These are phyloP conservation scores for Aspergillus sp. DNA, from an alignment of 2,329 filamentous ascomycete species.

Conservation along the genomic window DNA sequence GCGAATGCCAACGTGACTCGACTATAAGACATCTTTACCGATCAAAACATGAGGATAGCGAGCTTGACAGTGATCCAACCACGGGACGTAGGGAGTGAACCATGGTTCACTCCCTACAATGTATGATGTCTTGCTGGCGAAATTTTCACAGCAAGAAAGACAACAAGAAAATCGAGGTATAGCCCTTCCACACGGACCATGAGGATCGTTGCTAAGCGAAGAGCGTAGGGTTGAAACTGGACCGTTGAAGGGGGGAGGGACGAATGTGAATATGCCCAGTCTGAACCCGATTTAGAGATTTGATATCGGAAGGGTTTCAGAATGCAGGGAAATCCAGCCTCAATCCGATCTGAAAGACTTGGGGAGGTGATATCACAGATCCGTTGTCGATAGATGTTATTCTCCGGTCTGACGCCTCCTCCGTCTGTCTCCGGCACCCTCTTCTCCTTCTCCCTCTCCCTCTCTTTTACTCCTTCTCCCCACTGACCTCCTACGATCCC, in stretches of 20 bases:
- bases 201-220: not conserved
- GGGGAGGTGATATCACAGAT: slow-evolving; percentile 17
- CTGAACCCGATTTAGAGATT: not conserved
- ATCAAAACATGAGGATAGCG: not conserved
- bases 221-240: not conserved
- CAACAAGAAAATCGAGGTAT: not conserved
- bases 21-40: not conserved
- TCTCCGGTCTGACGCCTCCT: slow-evolving; percentile 18
- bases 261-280: no score
- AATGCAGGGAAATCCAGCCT: not conserved
- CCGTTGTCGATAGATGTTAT: slow-evolving; percentile 11
- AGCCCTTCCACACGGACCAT: not conserved
- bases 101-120: not conserved
- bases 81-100: not conserved
- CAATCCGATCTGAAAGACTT: slow-evolving; percentile 3
- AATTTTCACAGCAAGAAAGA: not conserved
- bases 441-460: no score
- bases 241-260: not conserved
- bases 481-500: slow-evolving; percentile 14
- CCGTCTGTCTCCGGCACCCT: not conserved
- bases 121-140: not conserved
- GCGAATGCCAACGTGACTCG: not conserved
- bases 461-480: slow-evolving; percentile 1
- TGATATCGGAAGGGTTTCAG: not conserved
- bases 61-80: not conserved